These are phyloP conservation scores for Heterobasidion parviporum DNA, from an alignment of 1,284 basidiomycete genomes.

Conservation along the genomic window DNA sequence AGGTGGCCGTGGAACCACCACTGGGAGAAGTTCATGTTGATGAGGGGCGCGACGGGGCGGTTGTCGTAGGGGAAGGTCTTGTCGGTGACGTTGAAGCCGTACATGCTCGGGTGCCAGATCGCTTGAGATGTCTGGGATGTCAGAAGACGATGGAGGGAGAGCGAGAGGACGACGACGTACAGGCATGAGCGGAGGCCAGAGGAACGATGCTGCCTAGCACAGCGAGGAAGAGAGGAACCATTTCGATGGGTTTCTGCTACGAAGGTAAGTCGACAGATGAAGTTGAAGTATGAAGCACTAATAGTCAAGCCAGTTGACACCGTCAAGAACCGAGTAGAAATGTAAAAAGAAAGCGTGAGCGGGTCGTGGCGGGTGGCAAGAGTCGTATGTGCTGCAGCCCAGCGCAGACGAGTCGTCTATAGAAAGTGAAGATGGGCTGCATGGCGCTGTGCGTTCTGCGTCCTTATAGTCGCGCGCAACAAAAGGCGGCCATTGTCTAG, in stretches of 20 bases:
- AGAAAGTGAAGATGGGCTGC: too few relatives aligned
- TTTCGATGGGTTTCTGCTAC: background rate
- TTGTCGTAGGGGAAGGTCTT: slow-evolving; percentile 41
- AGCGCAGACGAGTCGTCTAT: too few relatives aligned
- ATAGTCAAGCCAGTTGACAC: too few relatives aligned
- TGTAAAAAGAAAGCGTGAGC: too few relatives aligned
- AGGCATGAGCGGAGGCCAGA: background rate
- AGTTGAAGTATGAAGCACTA: too few relatives aligned
- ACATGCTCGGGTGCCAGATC: slow-evolving; percentile 30
- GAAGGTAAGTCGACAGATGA: too few relatives aligned
- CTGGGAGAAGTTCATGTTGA: slow-evolving; percentile 44
- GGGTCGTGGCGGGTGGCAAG: too few relatives aligned
- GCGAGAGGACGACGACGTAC: background rate
- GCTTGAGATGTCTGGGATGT: slow-evolving; percentile 11
- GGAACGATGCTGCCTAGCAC: background rate
- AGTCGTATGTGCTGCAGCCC: too few relatives aligned
- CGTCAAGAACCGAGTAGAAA: too few relatives aligned
- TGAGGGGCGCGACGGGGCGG: slow-evolving; percentile 24
- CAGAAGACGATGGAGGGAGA: background rate
- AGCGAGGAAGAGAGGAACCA: background rate
- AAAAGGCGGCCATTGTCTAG: too few relatives aligned
- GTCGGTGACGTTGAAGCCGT: slow-evolving; percentile 51
- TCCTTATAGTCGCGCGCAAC: too few relatives aligned
- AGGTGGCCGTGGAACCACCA: slow-evolving; percentile 73
- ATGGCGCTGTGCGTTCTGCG: too few relatives aligned